Evolutionary conservation across 441 rosid species (phyloP), one percentile per base, ranked within the genome.

Genomic region (Viola pubescens): DNA sequence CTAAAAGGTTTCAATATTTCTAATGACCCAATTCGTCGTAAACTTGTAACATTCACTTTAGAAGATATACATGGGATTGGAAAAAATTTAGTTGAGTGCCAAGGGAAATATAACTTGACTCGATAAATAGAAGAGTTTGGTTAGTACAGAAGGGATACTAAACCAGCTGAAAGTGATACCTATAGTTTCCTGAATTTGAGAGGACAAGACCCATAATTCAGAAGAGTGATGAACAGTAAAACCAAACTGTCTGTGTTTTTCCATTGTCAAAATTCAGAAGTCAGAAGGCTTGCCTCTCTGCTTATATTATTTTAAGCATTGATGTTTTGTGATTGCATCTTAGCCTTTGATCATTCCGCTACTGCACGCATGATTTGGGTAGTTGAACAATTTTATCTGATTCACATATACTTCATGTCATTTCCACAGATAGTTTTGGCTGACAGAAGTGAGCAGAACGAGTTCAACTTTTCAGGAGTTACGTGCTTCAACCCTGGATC

Each of bases 401-500:
- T 19, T 19, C 57, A 59, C 11, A 34, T 56, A 26, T 52, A 61
- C 50, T 44, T 39, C 59, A 19, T 19, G 26, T 47, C 62, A 13
- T 5, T 9, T 66, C 10, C 10, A 54, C 96, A 92, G 97, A 88
- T 87, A 60, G 83, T 92, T 66, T 70, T 89, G 68, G 89, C 84
- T 6, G 97, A 92, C 78, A 82, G 58, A 65, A 81, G 97, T 57
- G 89, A 82, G 74, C 96, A 86, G 79, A 86, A 83, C 77, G 94
- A 82, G 16, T 86, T 83, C 79, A 78, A 82, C 53, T 85, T 76
- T 77, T 76, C 85, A 0, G 95, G 89, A 71, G 83, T 80, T 44
- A 90, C 95, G 56, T 94, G 96, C 74, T 88, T 90, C 65, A 90
- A 94, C 79, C 95, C 96, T 10, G 97, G 94, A 58, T 86, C 97